Conservation (phyloP, 2,329 filamentous ascomycete species). For the Sclerotinia minor region DNA sequence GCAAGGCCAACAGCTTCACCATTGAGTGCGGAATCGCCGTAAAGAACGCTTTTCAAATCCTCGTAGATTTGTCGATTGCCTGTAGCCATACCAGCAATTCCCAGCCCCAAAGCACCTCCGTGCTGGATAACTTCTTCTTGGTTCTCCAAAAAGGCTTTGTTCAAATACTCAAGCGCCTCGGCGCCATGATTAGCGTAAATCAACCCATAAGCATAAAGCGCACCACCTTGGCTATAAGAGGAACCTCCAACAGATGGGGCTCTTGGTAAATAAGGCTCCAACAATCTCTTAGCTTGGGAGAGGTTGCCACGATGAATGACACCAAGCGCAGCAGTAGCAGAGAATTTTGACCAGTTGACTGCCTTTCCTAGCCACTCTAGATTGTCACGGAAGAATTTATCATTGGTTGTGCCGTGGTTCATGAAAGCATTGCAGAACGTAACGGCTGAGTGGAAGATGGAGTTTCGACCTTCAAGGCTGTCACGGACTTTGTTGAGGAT, state of each 20-base stretch:
- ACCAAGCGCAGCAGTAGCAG: conserved; percentile 90
- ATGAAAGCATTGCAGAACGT: conserved; percentile 99
- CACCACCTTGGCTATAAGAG: conserved; percentile 93
- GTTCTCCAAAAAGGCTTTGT: conserved; percentile 70
- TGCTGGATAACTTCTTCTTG: conserved; percentile 95
- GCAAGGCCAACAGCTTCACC: conserved; percentile 93
- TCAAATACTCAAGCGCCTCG: conserved; percentile 79
- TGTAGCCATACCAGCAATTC: conserved; percentile 96
- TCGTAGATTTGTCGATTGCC: conserved; percentile 89
- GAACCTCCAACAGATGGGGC: conserved; percentile 76
- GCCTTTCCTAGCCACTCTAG: conserved; percentile 97
- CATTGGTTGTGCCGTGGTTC: conserved; percentile 97
- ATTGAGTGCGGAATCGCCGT: conserved; percentile 92
- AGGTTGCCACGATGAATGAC: conserved; percentile 97
- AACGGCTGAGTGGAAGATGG: conserved; percentile 96
- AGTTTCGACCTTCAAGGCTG: conserved; percentile 92
- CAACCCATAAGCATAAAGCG: conserved; percentile 89
- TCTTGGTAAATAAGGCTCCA: conserved; percentile 91
- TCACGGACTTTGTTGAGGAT: conserved; percentile 97
- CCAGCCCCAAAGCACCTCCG: conserved; percentile 89
- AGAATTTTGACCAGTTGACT: conserved; percentile 99
- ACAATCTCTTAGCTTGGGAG: conserved; percentile 85
- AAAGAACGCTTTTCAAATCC: conserved; percentile 83
- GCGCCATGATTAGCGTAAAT: conserved; percentile 98
- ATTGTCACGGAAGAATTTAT: conserved; percentile 98